Percentiles rank a stretch among this genome's conserved stretches.
phyloP scores from a whole-genome alignment of 495 filamentous ascomycete genomes.

The Sabuloglossum arenarium region DNA sequence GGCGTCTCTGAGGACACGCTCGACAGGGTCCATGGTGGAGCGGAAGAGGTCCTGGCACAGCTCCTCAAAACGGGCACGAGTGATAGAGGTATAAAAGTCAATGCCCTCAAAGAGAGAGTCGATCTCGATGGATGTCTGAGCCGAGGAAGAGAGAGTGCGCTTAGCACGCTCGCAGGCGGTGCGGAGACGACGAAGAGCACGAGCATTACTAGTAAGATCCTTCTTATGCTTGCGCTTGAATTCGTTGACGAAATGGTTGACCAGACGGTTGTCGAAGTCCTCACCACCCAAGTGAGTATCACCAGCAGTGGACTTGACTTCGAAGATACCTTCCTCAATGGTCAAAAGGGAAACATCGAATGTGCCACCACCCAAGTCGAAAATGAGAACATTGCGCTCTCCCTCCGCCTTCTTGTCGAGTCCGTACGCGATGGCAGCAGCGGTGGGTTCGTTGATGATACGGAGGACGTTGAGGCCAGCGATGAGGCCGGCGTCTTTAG shows the following conservation, averaged over 20 bases:
- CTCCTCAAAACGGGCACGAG: constrained; percentile 98
- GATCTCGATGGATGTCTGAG: constrained; percentile 96
- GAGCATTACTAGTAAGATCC: constrained; percentile 71
- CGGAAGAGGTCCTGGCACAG: constrained; percentile 94
- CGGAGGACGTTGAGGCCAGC: constrained; percentile 94
- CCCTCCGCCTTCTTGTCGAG: constrained; percentile 91
- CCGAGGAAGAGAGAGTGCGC: constrained; percentile 90
- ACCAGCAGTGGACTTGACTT: constrained; percentile 95
- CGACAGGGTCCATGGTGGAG: constrained; percentile 90
- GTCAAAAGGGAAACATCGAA: constrained; percentile 98
- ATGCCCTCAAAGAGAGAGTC: constrained; percentile 96
- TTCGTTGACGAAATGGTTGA: constrained; percentile 88
- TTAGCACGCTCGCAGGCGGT: constrained; percentile 99
- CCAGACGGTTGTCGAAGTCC: constrained; percentile 95
- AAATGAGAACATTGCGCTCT: constrained; percentile 97
- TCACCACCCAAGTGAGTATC: constrained; percentile 98
- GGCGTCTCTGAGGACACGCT: constrained; percentile 94
- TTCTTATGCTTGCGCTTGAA: constrained; percentile 84
- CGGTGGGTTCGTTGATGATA: constrained; percentile 99
- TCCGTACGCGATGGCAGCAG: constrained; percentile 93
- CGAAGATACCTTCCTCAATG: constrained; percentile 99
- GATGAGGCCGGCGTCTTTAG: constrained; percentile 97
- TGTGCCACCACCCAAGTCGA: constrained; percentile 98
- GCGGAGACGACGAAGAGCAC: constrained; percentile 91
- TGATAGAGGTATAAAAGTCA: constrained; percentile 97